Conservation (phyloP, 148 eudicot species). For the Amaranthus cruentus region DNA sequence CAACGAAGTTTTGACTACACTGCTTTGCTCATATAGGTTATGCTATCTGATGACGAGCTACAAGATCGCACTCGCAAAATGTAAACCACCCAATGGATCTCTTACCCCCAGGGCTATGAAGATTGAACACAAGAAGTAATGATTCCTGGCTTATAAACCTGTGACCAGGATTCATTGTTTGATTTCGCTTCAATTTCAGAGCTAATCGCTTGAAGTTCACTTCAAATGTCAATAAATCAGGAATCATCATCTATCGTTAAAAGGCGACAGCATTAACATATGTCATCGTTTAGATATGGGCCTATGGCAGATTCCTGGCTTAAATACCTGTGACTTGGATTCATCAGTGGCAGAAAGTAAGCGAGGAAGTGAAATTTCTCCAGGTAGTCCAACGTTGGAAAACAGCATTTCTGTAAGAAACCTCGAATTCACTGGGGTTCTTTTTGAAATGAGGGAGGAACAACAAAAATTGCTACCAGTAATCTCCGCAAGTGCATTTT, state of each 20-base stretch:
- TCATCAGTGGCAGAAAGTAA: neutral
- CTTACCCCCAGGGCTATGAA: neutral
- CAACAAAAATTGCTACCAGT: conserved; percentile 40
- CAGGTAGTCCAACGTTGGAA: neutral
- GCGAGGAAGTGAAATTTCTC: neutral
- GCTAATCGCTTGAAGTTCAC: neutral
- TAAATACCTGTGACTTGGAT: neutral
- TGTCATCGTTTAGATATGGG: neutral
- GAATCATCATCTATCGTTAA: neutral
- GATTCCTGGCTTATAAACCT: neutral
- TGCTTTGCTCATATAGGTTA: neutral
- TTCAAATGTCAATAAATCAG: neutral
- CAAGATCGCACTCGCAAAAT: neutral
- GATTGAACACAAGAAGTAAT: neutral
- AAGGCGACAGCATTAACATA: neutral
- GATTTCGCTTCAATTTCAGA: neutral
- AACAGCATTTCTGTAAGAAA: neutral
- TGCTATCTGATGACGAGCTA: neutral
- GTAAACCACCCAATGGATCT: neutral
- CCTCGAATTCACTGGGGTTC: neutral
- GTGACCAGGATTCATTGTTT: neutral
- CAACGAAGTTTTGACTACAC: neutral
- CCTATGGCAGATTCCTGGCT: neutral
- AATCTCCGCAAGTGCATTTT: conserved; percentile 75
- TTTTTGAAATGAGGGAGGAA: neutral